Evolutionary conservation across 1,284 basidiomycete species (phyloP).

Genomic region (Cutaneotrichosporon mucoides): DNA sequence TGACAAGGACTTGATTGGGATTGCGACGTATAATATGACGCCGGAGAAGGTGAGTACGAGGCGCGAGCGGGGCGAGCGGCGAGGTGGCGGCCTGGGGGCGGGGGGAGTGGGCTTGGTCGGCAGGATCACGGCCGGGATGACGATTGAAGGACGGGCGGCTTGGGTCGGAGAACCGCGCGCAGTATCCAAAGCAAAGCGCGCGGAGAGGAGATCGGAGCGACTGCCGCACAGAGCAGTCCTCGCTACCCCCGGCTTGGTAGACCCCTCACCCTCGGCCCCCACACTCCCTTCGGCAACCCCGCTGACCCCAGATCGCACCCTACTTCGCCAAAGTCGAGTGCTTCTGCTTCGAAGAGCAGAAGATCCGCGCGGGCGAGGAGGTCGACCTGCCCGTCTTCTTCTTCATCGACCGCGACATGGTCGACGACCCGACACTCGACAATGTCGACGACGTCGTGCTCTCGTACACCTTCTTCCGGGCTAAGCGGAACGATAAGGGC

Average conservation of each 20-base stretch:
- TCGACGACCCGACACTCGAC: constrained; percentile 83
- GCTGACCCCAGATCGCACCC: constrained; percentile 71
- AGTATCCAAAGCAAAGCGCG: too few species aligned
- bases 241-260: too few species aligned
- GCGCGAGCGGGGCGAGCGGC: constrained; percentile 6
- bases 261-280: background rate
- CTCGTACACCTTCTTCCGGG: constrained; percentile 96
- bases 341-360: constrained; percentile 99
- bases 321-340: constrained; percentile 99
- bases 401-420: constrained; percentile 95
- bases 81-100: background rate
- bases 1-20: constrained; percentile 87
- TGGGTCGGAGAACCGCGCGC: too few species aligned
- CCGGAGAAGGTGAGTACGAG: constrained; percentile 45
- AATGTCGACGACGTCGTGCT: constrained; percentile 87
- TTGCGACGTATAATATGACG: constrained; percentile 94
- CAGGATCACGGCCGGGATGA: background rate
- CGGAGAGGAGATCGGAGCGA: too few species aligned
- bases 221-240: too few species aligned
- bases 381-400: constrained; percentile 98
- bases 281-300: background rate
- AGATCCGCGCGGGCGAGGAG: constrained; percentile 88
- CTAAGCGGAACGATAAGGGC: constrained; percentile 69
- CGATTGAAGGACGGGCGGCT: too few species aligned
- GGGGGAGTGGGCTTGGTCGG: background rate